Evolutionary conservation across 2,329 filamentous ascomycete species (phyloP).

Genomic region (Aurifilum marmelostoma): DNA sequence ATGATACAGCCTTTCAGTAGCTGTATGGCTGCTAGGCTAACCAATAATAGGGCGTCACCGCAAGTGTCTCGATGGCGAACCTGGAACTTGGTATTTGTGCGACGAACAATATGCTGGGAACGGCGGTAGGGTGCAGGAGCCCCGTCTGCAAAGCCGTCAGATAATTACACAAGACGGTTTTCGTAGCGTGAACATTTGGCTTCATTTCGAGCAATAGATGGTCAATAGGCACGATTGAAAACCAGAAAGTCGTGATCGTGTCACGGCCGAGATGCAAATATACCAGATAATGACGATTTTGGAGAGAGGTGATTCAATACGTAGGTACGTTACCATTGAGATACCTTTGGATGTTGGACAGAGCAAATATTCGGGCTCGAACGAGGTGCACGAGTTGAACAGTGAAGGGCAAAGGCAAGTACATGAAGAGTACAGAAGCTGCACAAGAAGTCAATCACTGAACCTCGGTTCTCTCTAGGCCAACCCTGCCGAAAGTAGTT

Average conservation of each 20-base stretch:
- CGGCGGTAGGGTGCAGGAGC: background rate
- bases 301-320: background rate
- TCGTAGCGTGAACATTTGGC: background rate
- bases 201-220: background rate
- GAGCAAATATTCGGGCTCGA: background rate
- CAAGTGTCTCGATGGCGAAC: background rate
- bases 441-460: too few relatives aligned
- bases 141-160: background rate
- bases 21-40: slow-evolving; percentile 26
- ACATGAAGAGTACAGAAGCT: background rate
- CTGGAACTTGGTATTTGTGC: slow-evolving; percentile 7
- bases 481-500: background rate
- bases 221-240: background rate
- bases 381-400: background rate
- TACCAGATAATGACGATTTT: too few relatives aligned
- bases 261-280: too few relatives aligned
- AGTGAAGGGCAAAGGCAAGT: background rate
- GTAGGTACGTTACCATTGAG: background rate
- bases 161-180: background rate
- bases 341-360: background rate
- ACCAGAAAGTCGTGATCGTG: too few relatives aligned
- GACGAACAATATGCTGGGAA: background rate
- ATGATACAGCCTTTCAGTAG: slow-evolving; percentile 23
- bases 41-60: slow-evolving; percentile 17
- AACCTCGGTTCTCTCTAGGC: background rate